Conservation (phyloP, 164 flowering plant genomes). For the Liquidambar formosana region DNA sequence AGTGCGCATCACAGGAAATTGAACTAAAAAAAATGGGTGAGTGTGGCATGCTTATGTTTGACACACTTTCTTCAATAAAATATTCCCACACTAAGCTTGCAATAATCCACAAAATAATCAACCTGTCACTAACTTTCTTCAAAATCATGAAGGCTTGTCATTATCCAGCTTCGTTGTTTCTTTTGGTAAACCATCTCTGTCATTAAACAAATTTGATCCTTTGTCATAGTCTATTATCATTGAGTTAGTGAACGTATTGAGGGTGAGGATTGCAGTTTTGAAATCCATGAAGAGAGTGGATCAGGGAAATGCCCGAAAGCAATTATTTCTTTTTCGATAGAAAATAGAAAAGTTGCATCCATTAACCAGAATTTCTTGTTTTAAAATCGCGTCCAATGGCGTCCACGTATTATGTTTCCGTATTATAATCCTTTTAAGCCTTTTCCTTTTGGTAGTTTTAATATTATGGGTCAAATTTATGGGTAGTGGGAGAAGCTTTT, state of each 20-base stretch:
- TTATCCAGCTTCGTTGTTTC: not conserved
- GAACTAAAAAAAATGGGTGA: constrained; percentile 9
- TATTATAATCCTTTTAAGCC: not conserved
- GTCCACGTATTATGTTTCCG: not conserved
- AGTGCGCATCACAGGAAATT: not conserved
- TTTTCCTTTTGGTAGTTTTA: not conserved
- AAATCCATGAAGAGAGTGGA: no score
- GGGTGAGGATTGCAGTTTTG: not conserved
- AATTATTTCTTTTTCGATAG: no score
- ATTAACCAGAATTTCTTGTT: not conserved
- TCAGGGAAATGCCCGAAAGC: no score
- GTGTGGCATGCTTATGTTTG: constrained; percentile 22
- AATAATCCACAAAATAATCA: constrained; percentile 2
- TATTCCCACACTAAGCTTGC: not conserved
- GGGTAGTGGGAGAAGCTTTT: not conserved
- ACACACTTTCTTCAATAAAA: constrained; percentile 15
- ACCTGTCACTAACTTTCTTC: not conserved
- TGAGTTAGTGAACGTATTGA: constrained; percentile 7
- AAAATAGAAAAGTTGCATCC: not conserved
- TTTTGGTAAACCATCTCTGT: not conserved
- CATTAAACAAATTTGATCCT: no score
- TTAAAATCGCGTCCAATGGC: not conserved
- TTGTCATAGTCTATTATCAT: not conserved
- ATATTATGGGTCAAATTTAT: not conserved
- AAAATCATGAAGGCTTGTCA: not conserved